A percentile compares a stretch with the other conserved stretches of the same genome.
Conservation (phyloP, 2,329 filamentous ascomycete genomes). For the Nigrospora oryzae region DNA sequence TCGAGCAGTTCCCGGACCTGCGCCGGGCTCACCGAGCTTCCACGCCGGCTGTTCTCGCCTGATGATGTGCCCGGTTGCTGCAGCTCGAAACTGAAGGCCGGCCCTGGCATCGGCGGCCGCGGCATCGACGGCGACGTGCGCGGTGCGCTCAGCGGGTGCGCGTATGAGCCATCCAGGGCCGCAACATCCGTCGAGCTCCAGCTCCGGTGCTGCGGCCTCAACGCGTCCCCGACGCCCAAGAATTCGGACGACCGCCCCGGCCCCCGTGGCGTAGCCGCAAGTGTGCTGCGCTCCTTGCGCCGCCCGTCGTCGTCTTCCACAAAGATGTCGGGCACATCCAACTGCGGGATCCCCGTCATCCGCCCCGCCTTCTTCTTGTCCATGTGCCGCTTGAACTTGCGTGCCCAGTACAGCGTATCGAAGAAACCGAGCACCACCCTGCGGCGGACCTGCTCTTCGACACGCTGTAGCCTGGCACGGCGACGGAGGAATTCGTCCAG, state of each 20-base stretch:
- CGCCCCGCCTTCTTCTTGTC: slow-evolving; percentile 66
- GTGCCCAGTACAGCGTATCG: slow-evolving; percentile 82
- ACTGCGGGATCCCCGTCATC: slow-evolving; percentile 69
- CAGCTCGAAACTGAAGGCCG: slow-evolving; percentile 52
- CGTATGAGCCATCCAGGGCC: slow-evolving; percentile 29
- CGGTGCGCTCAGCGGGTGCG: slow-evolving; percentile 47
- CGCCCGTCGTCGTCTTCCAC: slow-evolving; percentile 59
- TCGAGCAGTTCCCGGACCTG: slow-evolving; percentile 80
- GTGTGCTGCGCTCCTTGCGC: slow-evolving; percentile 17
- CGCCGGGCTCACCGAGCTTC: slow-evolving; percentile 63
- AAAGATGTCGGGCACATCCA: slow-evolving; percentile 82
- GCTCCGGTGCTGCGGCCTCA: slow-evolving; percentile 26
- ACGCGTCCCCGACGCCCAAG: slow-evolving; percentile 25
- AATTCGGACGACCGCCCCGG: slow-evolving; percentile 17
- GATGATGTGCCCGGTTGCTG: slow-evolving; percentile 31
- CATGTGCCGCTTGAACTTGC: slow-evolving; percentile 69
- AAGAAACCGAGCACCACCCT: slow-evolving; percentile 92
- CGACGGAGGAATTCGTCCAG: slow-evolving; percentile 92
- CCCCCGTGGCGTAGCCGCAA: slow-evolving; percentile 14
- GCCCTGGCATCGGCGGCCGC: slow-evolving; percentile 34
- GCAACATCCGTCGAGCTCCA: slow-evolving; percentile 37
- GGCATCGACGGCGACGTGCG: slow-evolving; percentile 32
- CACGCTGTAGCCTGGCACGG: slow-evolving; percentile 80
- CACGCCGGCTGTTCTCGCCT: slow-evolving; percentile 46
- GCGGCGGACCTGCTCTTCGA: slow-evolving; percentile 88